Conservation (phyloP, 163 green algal species). For the Coccomyxa subellipsoidea region DNA sequence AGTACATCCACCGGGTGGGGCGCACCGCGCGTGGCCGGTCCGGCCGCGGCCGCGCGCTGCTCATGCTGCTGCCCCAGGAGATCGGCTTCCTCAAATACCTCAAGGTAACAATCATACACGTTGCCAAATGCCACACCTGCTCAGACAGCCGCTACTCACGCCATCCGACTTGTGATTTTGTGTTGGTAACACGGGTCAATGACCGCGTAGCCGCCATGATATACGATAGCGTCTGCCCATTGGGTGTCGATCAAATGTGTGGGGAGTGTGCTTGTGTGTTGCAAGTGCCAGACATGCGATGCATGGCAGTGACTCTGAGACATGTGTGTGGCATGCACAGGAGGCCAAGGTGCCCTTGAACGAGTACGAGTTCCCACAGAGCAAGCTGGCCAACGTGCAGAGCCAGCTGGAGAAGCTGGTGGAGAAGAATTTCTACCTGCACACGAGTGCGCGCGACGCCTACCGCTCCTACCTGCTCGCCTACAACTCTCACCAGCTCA, state of each 20-base stretch:
- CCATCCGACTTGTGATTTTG: no score
- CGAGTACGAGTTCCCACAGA: constrained; percentile 96
- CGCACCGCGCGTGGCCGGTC: constrained; percentile 86
- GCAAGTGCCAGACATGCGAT: no score
- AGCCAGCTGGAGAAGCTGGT: constrained; percentile 95
- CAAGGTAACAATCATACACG: constrained; percentile 55
- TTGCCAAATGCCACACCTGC: no score
- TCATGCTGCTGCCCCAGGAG: constrained; percentile 97
- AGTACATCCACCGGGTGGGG: constrained; percentile 98
- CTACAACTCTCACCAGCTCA: constrained; percentile 96
- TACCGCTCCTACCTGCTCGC: constrained; percentile 85
- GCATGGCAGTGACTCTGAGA: no score
- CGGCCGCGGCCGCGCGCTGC: constrained; percentile 82
- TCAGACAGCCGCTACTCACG: no score
- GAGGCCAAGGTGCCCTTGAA: constrained; percentile 83
- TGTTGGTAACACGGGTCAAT: no score
- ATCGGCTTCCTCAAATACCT: constrained; percentile 94
- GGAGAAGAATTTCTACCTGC: constrained; percentile 99
- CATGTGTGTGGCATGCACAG: no score
- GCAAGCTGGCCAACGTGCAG: constrained; percentile 97
- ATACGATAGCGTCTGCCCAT: no score
- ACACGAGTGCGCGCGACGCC: constrained; percentile 68
- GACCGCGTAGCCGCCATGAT: no score
- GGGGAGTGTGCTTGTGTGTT: no score
- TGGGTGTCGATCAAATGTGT: no score